Evolutionary conservation across 2,329 filamentous ascomycete genomes (phyloP).

Genomic region (Cordyceps fumosorosea): DNA sequence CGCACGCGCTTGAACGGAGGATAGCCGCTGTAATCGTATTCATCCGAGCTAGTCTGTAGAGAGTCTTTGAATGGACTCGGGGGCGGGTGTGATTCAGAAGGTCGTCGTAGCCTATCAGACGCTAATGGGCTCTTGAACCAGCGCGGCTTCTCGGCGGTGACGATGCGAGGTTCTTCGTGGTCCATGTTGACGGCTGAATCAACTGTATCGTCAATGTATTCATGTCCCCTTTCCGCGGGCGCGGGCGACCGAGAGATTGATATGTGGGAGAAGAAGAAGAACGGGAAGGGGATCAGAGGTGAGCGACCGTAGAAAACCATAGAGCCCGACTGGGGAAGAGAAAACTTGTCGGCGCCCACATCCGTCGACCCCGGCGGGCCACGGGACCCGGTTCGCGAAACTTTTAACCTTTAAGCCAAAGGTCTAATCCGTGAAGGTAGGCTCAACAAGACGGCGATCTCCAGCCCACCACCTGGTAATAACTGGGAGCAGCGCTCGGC

Average conservation of each 20-base stretch:
- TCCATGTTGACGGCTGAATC: neutral
- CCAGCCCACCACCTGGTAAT: neutral
- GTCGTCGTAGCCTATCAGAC: neutral
- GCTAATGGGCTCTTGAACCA: slow-evolving; percentile 11
- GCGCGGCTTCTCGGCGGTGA: neutral
- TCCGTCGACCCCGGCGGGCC: neutral
- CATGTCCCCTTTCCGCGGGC: neutral
- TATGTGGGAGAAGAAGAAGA: neutral
- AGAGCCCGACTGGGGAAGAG: neutral
- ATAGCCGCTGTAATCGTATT: neutral
- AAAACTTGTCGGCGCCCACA: neutral
- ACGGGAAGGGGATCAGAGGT: neutral
- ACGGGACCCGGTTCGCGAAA: neutral
- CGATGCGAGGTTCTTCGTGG: slow-evolving; percentile 5
- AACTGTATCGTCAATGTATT: neutral
- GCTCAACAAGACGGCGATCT: neutral
- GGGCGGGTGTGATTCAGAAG: neutral
- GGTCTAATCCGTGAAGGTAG: neutral
- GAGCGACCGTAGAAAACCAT: neutral
- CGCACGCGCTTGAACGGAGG: slow-evolving; percentile 8
- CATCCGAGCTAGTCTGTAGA: neutral
- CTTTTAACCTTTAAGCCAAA: neutral
- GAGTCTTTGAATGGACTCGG: neutral
- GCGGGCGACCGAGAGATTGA: neutral
- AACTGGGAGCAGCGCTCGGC: neutral